Percentiles rank a stretch among this genome's conserved stretches.
Evolutionary conservation across 257 asterid species (phyloP).

Genomic region (Solanum megistacrolobum): DNA sequence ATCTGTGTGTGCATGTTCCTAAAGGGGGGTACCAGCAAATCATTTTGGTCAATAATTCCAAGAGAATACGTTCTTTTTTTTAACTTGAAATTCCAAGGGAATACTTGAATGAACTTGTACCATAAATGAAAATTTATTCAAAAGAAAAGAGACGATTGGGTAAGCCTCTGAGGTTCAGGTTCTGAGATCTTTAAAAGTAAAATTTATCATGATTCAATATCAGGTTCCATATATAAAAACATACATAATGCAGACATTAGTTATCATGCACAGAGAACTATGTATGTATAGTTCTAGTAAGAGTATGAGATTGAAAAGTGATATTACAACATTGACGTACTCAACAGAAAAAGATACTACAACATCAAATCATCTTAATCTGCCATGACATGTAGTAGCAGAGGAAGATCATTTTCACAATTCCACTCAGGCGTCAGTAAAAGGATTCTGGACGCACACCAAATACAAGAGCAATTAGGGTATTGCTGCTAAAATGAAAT

Average conservation of each 20-base stretch:
- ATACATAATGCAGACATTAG: not conserved
- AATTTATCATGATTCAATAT: not conserved
- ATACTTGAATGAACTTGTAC: not conserved
- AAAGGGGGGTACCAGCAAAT: constrained; percentile 6
- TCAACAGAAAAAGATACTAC: not conserved
- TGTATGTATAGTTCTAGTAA: not conserved
- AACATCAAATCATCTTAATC: not conserved
- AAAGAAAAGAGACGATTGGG: not conserved
- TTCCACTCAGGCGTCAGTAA: not conserved
- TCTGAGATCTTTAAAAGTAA: not conserved
- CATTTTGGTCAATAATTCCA: not conserved
- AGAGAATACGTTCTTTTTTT: not conserved
- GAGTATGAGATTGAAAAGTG: not conserved
- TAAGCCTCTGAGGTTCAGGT: not conserved
- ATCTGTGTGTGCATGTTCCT: constrained; percentile 44
- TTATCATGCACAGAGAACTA: not conserved
- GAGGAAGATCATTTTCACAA: not conserved
- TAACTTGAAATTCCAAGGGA: not conserved
- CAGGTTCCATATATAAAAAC: not conserved
- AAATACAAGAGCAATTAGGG: not conserved
- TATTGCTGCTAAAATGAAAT: not conserved
- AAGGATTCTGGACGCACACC: not conserved
- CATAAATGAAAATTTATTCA: not conserved
- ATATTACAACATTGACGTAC: not conserved
- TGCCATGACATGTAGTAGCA: not conserved